A percentile compares a stretch with the other conserved stretches of the same genome.
Evolutionary conservation across 805 yeast species (phyloP).

Genomic region (Lachancea quebecensis): DNA sequence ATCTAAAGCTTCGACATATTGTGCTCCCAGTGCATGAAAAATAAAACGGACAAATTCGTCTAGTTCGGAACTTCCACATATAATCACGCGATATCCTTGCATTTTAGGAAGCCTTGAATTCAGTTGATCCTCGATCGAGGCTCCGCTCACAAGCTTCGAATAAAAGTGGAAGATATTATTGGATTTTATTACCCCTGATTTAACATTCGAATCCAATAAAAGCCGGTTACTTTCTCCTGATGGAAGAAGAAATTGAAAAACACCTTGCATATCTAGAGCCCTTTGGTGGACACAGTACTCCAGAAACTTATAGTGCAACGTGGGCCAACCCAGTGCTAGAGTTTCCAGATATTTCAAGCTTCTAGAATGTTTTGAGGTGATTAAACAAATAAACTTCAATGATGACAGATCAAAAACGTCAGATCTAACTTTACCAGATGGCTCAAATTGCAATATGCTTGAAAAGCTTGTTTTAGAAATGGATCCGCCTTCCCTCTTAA

Average conservation of each 20-base stretch:
- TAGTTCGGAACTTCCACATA: conserved; percentile 28
- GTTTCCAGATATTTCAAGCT: conserved; percentile 74
- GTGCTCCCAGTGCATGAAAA: conserved; percentile 21
- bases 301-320: conserved; percentile 53
- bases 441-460: conserved; percentile 15
- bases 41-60: conserved; percentile 23
- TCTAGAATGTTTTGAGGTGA: conserved; percentile 52
- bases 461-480: conserved; percentile 33
- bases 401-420: conserved; percentile 7
- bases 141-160: conserved; percentile 32
- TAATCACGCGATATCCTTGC: conserved; percentile 29
- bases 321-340: conserved; percentile 81
- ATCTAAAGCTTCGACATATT: neutral
- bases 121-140: conserved; percentile 36
- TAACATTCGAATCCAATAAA: conserved; percentile 9
- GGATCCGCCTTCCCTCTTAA: conserved; percentile 40
- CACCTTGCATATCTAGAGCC: conserved; percentile 16
- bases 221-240: conserved; percentile 58
- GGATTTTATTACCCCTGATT: conserved; percentile 37
- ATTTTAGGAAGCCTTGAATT: conserved; percentile 20
- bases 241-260: conserved; percentile 57
- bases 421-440: neutral
- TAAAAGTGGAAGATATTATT: conserved; percentile 41
- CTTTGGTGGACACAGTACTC: conserved; percentile 37
- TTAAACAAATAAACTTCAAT: conserved; percentile 55